Percentiles rank a stretch among this genome's conserved stretches.
These are phyloP conservation scores for Pyrrhoderma lamaoense DNA, from an alignment of 1,284 basidiomycete genomes.

Conservation along the genomic window DNA sequence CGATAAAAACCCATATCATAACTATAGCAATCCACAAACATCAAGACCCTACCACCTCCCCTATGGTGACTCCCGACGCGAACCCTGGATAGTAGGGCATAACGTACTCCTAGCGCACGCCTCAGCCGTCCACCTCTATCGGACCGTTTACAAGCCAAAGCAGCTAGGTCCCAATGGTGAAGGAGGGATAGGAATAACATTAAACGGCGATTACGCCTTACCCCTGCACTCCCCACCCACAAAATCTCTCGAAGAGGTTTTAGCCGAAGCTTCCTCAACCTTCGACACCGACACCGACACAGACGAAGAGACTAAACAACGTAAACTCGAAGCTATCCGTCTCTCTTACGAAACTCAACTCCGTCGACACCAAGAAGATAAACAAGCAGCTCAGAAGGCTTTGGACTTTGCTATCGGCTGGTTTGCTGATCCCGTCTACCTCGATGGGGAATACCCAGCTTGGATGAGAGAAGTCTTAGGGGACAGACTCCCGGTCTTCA, in stretches of 20 bases:
- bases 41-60: not conserved
- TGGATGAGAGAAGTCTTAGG: slow-evolving; percentile 56
- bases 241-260: too few relatives aligned
- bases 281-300: too few relatives aligned
- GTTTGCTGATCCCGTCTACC: slow-evolving; percentile 69
- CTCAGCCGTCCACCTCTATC: slow-evolving; percentile 56
- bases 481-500: slow-evolving; percentile 59
- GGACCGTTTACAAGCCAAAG: slow-evolving; percentile 46
- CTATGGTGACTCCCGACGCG: not conserved
- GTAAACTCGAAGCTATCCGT: too few relatives aligned
- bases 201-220: slow-evolving; percentile 66
- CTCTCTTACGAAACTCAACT: too few relatives aligned
- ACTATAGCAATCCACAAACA: not conserved
- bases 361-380: slow-evolving; percentile 31
- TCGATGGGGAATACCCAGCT: slow-evolving; percentile 52
- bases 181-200: slow-evolving; percentile 66
- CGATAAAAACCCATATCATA: not conserved
- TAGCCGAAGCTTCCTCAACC: too few relatives aligned
- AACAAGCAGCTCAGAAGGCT: slow-evolving; percentile 58
- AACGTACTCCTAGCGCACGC: slow-evolving; percentile 64
- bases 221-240: slow-evolving; percentile 28
- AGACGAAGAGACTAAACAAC: too few relatives aligned
- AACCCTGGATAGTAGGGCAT: slow-evolving; percentile 50
- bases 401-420: slow-evolving; percentile 61
- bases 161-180: too few relatives aligned